Evolutionary conservation across 2,329 filamentous ascomycete genomes (phyloP).

Genomic region (Trichoderma sp.): DNA sequence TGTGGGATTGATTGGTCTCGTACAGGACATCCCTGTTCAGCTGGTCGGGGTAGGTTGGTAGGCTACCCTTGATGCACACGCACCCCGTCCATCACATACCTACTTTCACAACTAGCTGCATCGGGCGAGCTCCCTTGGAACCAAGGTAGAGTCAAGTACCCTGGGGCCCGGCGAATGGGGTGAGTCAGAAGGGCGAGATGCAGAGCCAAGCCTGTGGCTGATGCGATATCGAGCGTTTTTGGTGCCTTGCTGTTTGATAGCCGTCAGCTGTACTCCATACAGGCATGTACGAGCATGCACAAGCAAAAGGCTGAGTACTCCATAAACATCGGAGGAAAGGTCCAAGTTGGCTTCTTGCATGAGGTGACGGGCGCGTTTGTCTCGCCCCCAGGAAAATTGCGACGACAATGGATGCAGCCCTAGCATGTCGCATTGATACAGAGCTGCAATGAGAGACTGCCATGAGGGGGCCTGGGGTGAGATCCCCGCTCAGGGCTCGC

Average conservation of each 20-base stretch:
- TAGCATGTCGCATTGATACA: conserved; percentile 5
- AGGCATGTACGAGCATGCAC: not conserved
- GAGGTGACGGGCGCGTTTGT: conserved; percentile 18
- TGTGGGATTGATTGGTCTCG: not conserved
- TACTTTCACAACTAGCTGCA: not conserved
- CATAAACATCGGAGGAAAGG: conserved; percentile 8
- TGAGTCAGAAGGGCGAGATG: conserved; percentile 18
- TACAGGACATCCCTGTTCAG: conserved; percentile 17
- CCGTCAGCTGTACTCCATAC: not conserved
- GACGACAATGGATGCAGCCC: conserved; percentile 12
- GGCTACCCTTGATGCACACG: not conserved
- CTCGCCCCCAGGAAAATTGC: not conserved
- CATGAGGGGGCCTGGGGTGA: not conserved
- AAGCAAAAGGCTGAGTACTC: not conserved
- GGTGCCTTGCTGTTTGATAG: conserved; percentile 4
- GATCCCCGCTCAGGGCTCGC: conserved; percentile 2
- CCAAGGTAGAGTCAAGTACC: not conserved
- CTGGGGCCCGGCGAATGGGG: not conserved
- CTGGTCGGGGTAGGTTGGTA: conserved; percentile 16
- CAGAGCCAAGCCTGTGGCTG: conserved; percentile 13
- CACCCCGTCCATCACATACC: not conserved
- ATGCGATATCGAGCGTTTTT: conserved; percentile 9
- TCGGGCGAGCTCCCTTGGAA: conserved; percentile 11
- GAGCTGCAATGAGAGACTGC: not conserved
- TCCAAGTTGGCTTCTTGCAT: conserved; percentile 20